Conservation (phyloP, 805 yeast species). For the Wickerhamomyces bisporus region DNA sequence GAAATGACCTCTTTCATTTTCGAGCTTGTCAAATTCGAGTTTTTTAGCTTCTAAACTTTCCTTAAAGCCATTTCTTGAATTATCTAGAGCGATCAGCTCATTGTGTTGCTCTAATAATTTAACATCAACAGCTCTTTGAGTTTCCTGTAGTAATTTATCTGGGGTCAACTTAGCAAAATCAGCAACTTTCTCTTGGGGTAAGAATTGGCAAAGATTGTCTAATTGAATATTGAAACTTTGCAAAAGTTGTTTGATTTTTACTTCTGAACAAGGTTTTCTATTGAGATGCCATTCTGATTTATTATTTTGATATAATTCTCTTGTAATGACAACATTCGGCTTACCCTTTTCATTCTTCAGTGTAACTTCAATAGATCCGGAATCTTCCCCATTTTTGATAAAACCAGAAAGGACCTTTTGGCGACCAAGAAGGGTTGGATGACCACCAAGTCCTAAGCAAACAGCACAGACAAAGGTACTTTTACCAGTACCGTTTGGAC, state of each 20-base stretch:
- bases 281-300: constrained; percentile 53
- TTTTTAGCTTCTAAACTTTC: constrained; percentile 30
- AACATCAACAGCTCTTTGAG: constrained; percentile 75
- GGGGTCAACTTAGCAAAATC: constrained; percentile 82
- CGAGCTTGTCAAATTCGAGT: constrained; percentile 27
- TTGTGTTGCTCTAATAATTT: constrained; percentile 54
- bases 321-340: constrained; percentile 36
- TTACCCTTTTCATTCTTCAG: constrained; percentile 30
- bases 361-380: constrained; percentile 30
- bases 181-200: constrained; percentile 94
- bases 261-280: constrained; percentile 35
- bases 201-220: constrained; percentile 87
- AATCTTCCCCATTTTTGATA: constrained; percentile 59
- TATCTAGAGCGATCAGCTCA: constrained; percentile 47
- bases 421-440: constrained; percentile 66
- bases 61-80: constrained; percentile 31
- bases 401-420: constrained; percentile 56
- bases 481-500: constrained; percentile 96
- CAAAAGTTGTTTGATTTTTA: constrained; percentile 39
- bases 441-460: constrained; percentile 84
- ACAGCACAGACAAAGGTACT: constrained; percentile 90
- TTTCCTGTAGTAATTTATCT: constrained; percentile 66
- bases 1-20: constrained; percentile 31
- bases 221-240: constrained; percentile 66
- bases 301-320: constrained; percentile 29